These are phyloP conservation scores for Tulasnella sp. DNA, from an alignment of 768 basidiomycete species.

Conservation along the genomic window DNA sequence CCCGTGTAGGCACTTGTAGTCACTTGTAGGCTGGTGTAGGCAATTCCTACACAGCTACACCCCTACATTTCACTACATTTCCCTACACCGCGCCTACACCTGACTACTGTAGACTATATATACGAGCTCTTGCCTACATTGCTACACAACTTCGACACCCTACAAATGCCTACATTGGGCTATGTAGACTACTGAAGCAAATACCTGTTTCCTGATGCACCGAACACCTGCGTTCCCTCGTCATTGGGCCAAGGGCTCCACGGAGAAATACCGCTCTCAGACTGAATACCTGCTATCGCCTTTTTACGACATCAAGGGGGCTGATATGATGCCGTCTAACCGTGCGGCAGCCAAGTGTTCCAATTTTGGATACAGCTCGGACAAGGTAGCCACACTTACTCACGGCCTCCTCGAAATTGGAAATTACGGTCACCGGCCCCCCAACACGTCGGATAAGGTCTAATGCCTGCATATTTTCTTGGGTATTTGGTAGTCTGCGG, in stretches of 20 bases:
- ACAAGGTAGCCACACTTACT: neutral
- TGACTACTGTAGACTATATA: too few species aligned
- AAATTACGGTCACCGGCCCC: neutral
- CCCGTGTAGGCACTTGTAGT: too few species aligned
- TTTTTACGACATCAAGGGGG: neutral
- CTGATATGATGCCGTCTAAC: neutral
- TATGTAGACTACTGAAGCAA: too few species aligned
- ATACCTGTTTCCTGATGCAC: too few species aligned
- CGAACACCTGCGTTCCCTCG: neutral
- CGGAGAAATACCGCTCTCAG: neutral
- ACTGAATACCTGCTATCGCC: neutral
- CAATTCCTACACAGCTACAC: too few species aligned
- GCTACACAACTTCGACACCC: too few species aligned
- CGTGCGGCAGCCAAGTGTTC: neutral
- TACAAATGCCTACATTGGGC: too few species aligned
- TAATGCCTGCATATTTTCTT: neutral
- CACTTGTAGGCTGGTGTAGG: too few species aligned
- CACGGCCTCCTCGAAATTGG: neutral
- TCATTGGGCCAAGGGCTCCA: too few species aligned
- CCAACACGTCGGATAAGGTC: neutral
- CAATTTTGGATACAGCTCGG: neutral
- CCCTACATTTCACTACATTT: too few species aligned
- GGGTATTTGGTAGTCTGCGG: neutral
- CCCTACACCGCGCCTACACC: too few species aligned
- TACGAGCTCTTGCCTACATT: too few species aligned